Evolutionary conservation across 108 stramenopile genomes (phyloP).

Genomic region (Seminavis robusta): DNA sequence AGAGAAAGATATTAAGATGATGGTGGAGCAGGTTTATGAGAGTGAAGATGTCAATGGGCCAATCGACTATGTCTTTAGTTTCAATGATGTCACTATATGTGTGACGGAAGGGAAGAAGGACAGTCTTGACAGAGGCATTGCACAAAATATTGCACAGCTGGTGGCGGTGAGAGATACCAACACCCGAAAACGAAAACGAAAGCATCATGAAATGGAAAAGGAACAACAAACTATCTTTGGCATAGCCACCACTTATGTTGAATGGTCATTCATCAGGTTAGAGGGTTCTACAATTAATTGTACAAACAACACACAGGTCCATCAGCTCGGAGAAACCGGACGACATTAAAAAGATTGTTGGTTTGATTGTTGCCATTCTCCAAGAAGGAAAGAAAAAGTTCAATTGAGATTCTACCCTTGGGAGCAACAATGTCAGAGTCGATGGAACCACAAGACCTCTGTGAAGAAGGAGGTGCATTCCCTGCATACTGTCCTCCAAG

Average conservation of each 20-base stretch:
- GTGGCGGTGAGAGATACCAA: not conserved
- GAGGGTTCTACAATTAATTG: not conserved
- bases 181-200: not conserved
- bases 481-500: no score
- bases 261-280: not conserved
- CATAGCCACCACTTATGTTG: not conserved
- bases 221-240: constrained; percentile 1
- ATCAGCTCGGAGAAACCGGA: not conserved
- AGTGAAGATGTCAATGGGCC: not conserved
- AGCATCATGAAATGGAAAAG: no score
- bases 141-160: constrained; percentile 1
- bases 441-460: no score
- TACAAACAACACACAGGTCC: not conserved
- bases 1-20: not conserved
- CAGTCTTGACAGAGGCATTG: not conserved
- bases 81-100: not conserved
- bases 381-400: not conserved
- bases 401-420: no score
- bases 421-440: no score
- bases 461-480: no score
- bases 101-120: constrained; percentile 3
- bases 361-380: not conserved
- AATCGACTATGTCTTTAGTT: constrained; percentile 1
- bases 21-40: constrained; percentile 1
- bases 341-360: not conserved